Conservation (phyloP, 768 basidiomycete genomes). For the Ramaria rubella region DNA sequence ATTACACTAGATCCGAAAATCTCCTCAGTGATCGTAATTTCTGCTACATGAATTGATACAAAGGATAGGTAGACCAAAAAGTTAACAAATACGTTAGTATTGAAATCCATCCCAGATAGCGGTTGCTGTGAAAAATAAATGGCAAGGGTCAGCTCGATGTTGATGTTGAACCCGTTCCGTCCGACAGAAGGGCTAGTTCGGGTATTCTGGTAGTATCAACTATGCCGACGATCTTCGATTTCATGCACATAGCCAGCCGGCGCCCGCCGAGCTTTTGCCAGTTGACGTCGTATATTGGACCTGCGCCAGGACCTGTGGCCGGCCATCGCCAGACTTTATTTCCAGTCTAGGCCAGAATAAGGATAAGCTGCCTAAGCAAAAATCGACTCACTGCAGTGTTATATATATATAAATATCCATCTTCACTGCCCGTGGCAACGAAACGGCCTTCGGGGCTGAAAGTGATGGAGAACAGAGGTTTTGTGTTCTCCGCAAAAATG, state of each 20-base stretch:
- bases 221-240: conserved; percentile 7
- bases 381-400: conserved; percentile 50
- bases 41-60: neutral
- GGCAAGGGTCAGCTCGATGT: neutral
- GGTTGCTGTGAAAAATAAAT: neutral
- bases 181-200: neutral
- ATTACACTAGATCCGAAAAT: neutral
- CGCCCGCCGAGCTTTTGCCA: conserved; percentile 7
- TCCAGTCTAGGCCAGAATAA: conserved; percentile 11
- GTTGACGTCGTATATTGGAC: conserved; percentile 10
- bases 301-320: conserved; percentile 1
- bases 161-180: too few species aligned
- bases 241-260: conserved; percentile 8
- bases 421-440: conserved; percentile 73
- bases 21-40: neutral
- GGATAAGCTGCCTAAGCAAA: neutral
- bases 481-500: conserved; percentile 63
- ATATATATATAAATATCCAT: conserved; percentile 72
- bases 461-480: conserved; percentile 63
- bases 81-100: neutral
- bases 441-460: conserved; percentile 71
- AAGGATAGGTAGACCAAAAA: neutral
- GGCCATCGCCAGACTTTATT: conserved; percentile 13
- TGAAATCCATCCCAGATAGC: neutral
- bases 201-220: conserved; percentile 7